Evolutionary conservation across 169 alveolate genomes (phyloP).

Genomic region (Eimeria necatrix): DNA sequence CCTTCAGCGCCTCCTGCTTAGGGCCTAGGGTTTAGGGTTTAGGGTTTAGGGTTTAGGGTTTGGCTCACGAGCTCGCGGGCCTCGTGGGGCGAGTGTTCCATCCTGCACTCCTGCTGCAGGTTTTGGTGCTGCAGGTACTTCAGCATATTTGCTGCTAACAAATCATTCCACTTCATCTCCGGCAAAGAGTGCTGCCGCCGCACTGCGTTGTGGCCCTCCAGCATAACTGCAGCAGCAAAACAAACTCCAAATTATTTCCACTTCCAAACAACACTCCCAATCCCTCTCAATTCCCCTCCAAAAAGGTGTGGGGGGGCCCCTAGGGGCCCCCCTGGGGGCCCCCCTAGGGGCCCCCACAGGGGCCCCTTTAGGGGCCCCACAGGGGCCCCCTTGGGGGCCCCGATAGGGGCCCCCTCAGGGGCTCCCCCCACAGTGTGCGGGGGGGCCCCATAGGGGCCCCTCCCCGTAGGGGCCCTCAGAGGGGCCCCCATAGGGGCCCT

Average conservation of each 20-base stretch:
- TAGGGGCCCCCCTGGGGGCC: too few species aligned
- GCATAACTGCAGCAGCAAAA: background rate
- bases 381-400: too few species aligned
- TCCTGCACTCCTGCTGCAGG: conserved; percentile 13
- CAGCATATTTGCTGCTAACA: conserved; percentile 25
- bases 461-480: background rate
- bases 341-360: too few species aligned
- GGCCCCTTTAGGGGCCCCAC: too few species aligned
- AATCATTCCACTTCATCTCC: conserved; percentile 23
- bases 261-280: background rate
- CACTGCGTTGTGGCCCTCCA: conserved; percentile 1
- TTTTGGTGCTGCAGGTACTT: conserved; percentile 14
- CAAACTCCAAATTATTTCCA: background rate
- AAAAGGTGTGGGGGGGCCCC: too few species aligned
- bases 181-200: background rate
- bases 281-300: too few species aligned
- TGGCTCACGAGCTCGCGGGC: conserved; percentile 1
- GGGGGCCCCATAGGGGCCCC: too few species aligned
- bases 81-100: conserved; percentile 37
- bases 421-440: too few species aligned
- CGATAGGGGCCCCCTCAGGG: too few species aligned
- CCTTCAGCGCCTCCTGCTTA: too few species aligned
- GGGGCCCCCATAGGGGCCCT: background rate
- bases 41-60: too few species aligned
- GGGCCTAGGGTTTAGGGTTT: too few species aligned